Evolutionary conservation across 768 basidiomycete genomes (phyloP).

Genomic region (Russula dissimulans): DNA sequence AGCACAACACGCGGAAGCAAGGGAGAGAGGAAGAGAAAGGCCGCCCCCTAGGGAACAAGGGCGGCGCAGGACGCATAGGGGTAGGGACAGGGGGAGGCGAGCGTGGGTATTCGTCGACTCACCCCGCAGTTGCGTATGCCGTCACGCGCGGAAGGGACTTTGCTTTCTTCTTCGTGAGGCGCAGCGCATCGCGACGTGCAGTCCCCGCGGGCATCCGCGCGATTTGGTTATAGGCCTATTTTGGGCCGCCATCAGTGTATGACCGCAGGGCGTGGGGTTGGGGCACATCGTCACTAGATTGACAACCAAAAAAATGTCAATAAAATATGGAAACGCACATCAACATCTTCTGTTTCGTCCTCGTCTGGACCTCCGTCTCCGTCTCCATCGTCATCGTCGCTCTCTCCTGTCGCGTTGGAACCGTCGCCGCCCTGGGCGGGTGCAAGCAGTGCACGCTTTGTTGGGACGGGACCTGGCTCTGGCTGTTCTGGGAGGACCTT

Average conservation of each 20-base stretch:
- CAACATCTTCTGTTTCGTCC: constrained; percentile 48
- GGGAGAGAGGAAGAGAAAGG: not conserved
- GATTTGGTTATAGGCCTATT: constrained; percentile 87
- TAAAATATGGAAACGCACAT: constrained; percentile 34
- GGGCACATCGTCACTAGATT: not conserved
- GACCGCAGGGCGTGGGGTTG: not conserved
- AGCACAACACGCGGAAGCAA: not conserved
- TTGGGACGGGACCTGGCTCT: constrained; percentile 32
- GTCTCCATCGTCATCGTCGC: constrained; percentile 44
- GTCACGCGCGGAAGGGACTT: constrained; percentile 90
- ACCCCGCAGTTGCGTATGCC: constrained; percentile 92
- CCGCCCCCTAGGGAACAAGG: not conserved
- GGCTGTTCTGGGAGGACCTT: constrained; percentile 85
- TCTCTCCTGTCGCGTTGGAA: constrained; percentile 25
- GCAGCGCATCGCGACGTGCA: constrained; percentile 82
- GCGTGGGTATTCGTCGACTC: constrained; percentile 21
- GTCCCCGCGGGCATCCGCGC: constrained; percentile 91
- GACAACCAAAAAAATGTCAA: not conserved
- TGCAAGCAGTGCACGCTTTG: constrained; percentile 18
- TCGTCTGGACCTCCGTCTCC: constrained; percentile 64
- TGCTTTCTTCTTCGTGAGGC: constrained; percentile 89
- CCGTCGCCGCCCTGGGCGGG: constrained; percentile 25
- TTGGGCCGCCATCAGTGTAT: not conserved
- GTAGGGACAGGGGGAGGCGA: not conserved
- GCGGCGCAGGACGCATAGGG: too few relatives aligned